Evolutionary conservation across 2,329 filamentous ascomycete genomes (phyloP).

Genomic region (Hymenoscyphus repandus): DNA sequence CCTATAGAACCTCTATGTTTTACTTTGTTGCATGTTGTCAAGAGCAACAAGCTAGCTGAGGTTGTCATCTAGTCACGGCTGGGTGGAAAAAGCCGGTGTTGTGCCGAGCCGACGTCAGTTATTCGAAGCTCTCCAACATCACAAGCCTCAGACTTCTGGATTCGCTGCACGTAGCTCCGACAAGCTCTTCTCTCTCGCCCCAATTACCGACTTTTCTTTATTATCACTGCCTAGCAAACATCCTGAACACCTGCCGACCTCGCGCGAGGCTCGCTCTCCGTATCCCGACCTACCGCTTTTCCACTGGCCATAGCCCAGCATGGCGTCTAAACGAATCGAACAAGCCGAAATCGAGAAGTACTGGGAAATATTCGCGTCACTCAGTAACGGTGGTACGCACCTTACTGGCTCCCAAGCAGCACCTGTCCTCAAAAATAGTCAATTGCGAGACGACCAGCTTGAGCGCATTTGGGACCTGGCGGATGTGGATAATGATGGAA

Average conservation of each 20-base stretch:
- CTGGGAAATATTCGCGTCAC: conserved; percentile 73
- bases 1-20: too few species aligned
- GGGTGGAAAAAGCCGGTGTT: neutral
- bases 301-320: conserved; percentile 15
- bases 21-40: too few species aligned
- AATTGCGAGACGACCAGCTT: conserved; percentile 75
- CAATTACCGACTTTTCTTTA: too few species aligned
- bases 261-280: neutral
- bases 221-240: neutral
- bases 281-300: neutral
- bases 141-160: too few species aligned
- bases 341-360: conserved; percentile 73
- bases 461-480: conserved; percentile 96
- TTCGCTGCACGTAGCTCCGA: too few species aligned
- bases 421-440: conserved; percentile 67
- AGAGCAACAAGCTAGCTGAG: too few species aligned
- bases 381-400: conserved; percentile 57
- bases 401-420: conserved; percentile 67
- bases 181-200: too few species aligned
- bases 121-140: neutral
- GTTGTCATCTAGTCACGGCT: too few species aligned
- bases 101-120: neutral
- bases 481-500: conserved; percentile 95
- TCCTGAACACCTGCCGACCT: too few species aligned
- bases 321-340: conserved; percentile 52